Evolutionary conservation across 2,329 filamentous ascomycete species (phyloP).

Genomic region (Mycosphaerella sp.): DNA sequence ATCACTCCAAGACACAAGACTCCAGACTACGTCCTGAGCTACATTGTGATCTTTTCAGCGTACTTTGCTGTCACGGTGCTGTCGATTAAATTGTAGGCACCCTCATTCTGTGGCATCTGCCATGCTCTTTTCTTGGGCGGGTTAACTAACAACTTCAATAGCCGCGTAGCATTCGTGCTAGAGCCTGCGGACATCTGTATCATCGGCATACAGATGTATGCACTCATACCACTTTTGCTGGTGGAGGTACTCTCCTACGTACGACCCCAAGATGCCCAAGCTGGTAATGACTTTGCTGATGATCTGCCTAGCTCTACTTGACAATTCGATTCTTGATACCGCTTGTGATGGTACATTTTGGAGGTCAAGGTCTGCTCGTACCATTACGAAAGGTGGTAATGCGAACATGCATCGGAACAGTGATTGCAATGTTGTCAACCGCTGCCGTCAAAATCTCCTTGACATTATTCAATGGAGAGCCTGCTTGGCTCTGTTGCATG

Average conservation of each 20-base stretch:
- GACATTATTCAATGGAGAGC: constrained; percentile 20
- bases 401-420: constrained; percentile 17
- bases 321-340: constrained; percentile 19
- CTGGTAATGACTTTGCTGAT: background rate
- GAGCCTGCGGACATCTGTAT: constrained; percentile 14
- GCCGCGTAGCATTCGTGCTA: constrained; percentile 14
- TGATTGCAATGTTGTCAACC: constrained; percentile 17
- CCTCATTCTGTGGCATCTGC: background rate
- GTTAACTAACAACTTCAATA: background rate
- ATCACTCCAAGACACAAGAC: constrained; percentile 14
- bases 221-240: constrained; percentile 15
- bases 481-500: constrained; percentile 22
- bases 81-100: constrained; percentile 16
- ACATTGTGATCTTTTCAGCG: constrained; percentile 14
- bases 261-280: background rate
- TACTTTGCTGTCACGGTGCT: constrained; percentile 13
- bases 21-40: constrained; percentile 18
- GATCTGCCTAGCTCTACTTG: constrained; percentile 14
- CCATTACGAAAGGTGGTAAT: constrained; percentile 16
- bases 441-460: constrained; percentile 20
- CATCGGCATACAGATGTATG: constrained; percentile 9
- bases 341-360: constrained; percentile 19
- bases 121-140: background rate
- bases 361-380: constrained; percentile 12
- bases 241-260: constrained; percentile 20